These are phyloP conservation scores for Casaregolazyma lundiana DNA, from an alignment of 1,139 yeast species.

Conservation along the genomic window DNA sequence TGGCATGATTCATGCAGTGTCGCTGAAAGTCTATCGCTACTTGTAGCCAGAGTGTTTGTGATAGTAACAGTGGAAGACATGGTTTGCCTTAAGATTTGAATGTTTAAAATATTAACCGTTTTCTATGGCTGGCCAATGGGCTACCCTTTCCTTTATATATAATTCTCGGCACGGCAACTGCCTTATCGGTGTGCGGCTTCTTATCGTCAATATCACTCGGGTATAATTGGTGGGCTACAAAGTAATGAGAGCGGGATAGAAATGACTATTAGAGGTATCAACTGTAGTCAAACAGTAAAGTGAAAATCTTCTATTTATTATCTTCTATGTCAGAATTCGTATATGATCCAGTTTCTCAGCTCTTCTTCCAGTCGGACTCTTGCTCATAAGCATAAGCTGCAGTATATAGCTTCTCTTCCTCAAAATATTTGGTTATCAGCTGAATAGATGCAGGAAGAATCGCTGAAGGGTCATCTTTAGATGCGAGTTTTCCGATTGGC, in stretches of 20 bases:
- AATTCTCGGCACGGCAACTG: too few relatives aligned
- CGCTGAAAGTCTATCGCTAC: slow-evolving; percentile 37
- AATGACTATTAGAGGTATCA: too few relatives aligned
- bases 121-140: too few relatives aligned
- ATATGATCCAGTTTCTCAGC: not conserved
- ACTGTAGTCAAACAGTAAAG: too few relatives aligned
- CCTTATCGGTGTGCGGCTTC: not conserved
- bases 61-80: slow-evolving; percentile 4
- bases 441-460: slow-evolving; percentile 43
- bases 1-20: slow-evolving; percentile 62
- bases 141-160: too few relatives aligned
- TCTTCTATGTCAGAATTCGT: not conserved
- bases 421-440: slow-evolving; percentile 48
- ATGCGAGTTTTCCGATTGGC: slow-evolving; percentile 34
- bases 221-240: not conserved
- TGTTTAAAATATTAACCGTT: too few relatives aligned
- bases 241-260: not conserved
- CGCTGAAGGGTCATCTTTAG: slow-evolving; percentile 30
- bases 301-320: too few relatives aligned
- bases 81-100: too few relatives aligned
- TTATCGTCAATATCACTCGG: not conserved
- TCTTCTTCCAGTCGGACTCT: slow-evolving; percentile 29
- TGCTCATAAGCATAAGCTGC: slow-evolving; percentile 40
- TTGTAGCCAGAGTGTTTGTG: slow-evolving; percentile 6
- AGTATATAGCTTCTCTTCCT: slow-evolving; percentile 40